phyloP scores from a whole-genome alignment of 495 filamentous ascomycete genomes.

The Aspergillus cavernicola region DNA sequence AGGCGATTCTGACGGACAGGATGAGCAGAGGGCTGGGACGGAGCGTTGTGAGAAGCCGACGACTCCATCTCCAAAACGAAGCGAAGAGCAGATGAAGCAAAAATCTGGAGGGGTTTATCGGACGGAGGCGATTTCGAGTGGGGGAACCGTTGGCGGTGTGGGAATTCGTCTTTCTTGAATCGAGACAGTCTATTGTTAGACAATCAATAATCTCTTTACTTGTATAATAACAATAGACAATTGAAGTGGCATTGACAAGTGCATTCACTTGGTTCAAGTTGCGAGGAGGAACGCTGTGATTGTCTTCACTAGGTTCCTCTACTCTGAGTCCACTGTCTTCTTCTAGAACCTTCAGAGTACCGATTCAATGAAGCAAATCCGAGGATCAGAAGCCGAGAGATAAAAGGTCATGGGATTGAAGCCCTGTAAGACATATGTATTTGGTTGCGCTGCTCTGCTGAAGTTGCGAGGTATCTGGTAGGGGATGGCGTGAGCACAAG shows the following conservation, averaged over 20 bases:
- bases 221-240: not conserved
- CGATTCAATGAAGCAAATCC: not conserved
- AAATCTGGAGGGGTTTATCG: slow-evolving; percentile 34
- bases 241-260: not conserved
- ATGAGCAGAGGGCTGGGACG: slow-evolving; percentile 12
- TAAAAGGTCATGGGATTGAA: no score
- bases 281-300: no score
- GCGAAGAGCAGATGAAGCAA: slow-evolving; percentile 17
- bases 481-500: no score
- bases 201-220: not conserved
- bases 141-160: slow-evolving; percentile 12
- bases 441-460: no score
- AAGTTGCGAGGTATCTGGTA: no score
- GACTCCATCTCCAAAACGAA: slow-evolving; percentile 23
- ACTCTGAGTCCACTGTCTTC: no score
- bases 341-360: no score
- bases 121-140: slow-evolving; percentile 14
- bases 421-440: no score
- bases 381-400: not conserved
- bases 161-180: not conserved
- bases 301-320: not conserved
- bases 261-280: not conserved
- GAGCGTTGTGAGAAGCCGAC: slow-evolving; percentile 21
- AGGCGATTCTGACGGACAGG: slow-evolving; percentile 21
- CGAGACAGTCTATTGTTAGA: not conserved